Conservation (phyloP, 2,329 filamentous ascomycete species). For the Diatrype stigma region DNA sequence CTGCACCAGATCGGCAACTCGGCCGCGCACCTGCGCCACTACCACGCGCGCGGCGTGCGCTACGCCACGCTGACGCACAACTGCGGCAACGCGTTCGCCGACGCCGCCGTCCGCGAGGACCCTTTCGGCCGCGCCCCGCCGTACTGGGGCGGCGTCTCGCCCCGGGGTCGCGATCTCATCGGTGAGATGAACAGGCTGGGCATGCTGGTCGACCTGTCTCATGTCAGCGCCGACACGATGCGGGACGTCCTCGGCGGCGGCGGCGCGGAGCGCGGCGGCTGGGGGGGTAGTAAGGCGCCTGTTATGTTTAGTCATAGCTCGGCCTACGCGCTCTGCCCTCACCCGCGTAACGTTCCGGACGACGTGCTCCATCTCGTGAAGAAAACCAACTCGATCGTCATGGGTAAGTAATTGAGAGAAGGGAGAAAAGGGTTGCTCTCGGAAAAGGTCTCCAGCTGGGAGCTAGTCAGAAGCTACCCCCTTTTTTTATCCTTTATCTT, state of each 20-base stretch:
- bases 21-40: conserved; percentile 68
- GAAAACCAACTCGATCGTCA: conserved; percentile 69
- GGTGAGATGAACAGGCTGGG: conserved; percentile 91
- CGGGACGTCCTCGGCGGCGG: conserved; percentile 68
- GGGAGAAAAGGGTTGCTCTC: too few relatives aligned
- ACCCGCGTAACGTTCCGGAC: conserved; percentile 87
- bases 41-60: conserved; percentile 73
- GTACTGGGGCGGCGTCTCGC: conserved; percentile 68
- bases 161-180: conserved; percentile 63
- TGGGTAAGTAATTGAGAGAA: conserved; percentile 55
- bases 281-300: conserved; percentile 72
- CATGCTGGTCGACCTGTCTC: conserved; percentile 88
- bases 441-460: too few relatives aligned
- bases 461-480: too few relatives aligned
- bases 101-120: conserved; percentile 66
- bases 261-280: conserved; percentile 48
- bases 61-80: conserved; percentile 91
- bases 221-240: conserved; percentile 77
- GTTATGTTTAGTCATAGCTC: conserved; percentile 89
- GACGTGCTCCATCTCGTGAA: conserved; percentile 75
- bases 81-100: conserved; percentile 86
- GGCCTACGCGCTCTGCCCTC: conserved; percentile 74
- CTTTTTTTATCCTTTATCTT: too few relatives aligned
- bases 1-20: conserved; percentile 93
- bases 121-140: conserved; percentile 50